These are phyloP conservation scores for Angomonas deanei DNA, from an alignment of 208 protist genomes.

Conservation along the genomic window DNA sequence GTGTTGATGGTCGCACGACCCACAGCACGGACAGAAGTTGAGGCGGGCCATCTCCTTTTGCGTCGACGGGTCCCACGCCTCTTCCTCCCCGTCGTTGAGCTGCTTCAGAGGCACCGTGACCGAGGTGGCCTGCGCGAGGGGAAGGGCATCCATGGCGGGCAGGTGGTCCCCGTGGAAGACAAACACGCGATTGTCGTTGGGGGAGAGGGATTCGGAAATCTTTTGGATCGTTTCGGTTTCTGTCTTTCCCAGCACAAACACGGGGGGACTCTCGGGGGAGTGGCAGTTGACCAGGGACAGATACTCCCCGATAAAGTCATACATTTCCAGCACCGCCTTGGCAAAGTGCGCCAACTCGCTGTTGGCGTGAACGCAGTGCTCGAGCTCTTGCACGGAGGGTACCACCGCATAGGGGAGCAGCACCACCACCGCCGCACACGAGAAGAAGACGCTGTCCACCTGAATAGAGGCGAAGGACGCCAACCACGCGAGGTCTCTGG, in stretches of 20 bases:
- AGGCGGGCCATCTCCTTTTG: constrained; percentile 48
- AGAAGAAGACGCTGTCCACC: constrained; percentile 22
- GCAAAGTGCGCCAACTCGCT: neutral
- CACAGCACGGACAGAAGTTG: constrained; percentile 83
- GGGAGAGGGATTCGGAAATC: neutral
- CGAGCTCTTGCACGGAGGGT: constrained; percentile 13
- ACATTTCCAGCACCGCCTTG: constrained; percentile 4
- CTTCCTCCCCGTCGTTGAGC: constrained; percentile 56
- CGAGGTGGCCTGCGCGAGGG: constrained; percentile 10
- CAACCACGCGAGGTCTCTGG: constrained; percentile 51
- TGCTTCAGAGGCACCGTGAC: constrained; percentile 43
- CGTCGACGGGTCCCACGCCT: constrained; percentile 64
- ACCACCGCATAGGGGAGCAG: constrained; percentile 47
- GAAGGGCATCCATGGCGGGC: neutral
- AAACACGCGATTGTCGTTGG: neutral
- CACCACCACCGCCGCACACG: constrained; percentile 36
- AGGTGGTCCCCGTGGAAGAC: neutral
- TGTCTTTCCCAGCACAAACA: neutral
- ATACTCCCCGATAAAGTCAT: constrained; percentile 3
- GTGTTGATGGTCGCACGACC: constrained; percentile 26
- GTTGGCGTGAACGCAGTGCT: no score
- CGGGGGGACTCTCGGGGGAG: neutral
- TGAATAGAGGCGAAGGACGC: constrained; percentile 46
- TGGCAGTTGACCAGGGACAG: neutral
- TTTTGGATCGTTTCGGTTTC: neutral